phyloP scores from a whole-genome alignment of 306 rosid genomes.

The Ceratonia siliqua region DNA sequence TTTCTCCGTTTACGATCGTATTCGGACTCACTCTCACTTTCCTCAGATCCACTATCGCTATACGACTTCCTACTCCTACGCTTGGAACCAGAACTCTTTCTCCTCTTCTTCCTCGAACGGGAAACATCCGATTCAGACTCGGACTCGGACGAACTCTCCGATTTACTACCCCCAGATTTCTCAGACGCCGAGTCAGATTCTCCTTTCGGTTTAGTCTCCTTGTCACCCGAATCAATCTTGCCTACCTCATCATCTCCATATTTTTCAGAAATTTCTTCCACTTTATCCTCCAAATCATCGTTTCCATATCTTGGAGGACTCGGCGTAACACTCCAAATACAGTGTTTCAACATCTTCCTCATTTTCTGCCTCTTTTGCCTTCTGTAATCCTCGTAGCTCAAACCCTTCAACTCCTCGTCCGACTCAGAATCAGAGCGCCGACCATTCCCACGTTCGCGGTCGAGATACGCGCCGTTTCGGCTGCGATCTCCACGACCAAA shows the following conservation, averaged over 20 bases:
- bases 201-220: slow-evolving; percentile 27
- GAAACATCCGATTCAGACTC: slow-evolving; percentile 47
- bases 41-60: slow-evolving; percentile 46
- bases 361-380: slow-evolving; percentile 85
- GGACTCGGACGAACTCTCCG: slow-evolving; percentile 35
- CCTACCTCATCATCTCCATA: slow-evolving; percentile 19
- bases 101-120: slow-evolving; percentile 42
- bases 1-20: slow-evolving; percentile 47
- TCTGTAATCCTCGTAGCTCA: slow-evolving; percentile 65
- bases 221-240: slow-evolving; percentile 30
- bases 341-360: slow-evolving; percentile 66
- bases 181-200: slow-evolving; percentile 36
- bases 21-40: slow-evolving; percentile 53
- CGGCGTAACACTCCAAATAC: slow-evolving; percentile 85
- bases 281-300: slow-evolving; percentile 56
- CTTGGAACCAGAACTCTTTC: slow-evolving; percentile 39
- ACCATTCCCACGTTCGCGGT: slow-evolving; percentile 48
- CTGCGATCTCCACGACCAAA: slow-evolving; percentile 58
- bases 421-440: slow-evolving; percentile 58
- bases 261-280: slow-evolving; percentile 51
- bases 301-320: slow-evolving; percentile 75
- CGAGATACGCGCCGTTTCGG: slow-evolving; percentile 46
- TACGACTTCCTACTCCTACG: slow-evolving; percentile 41
- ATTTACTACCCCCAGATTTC: slow-evolving; percentile 24
- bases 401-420: slow-evolving; percentile 82